These are phyloP conservation scores for Nannochloropsis gaditana DNA, from an alignment of 108 stramenopile species.

Conservation along the genomic window DNA sequence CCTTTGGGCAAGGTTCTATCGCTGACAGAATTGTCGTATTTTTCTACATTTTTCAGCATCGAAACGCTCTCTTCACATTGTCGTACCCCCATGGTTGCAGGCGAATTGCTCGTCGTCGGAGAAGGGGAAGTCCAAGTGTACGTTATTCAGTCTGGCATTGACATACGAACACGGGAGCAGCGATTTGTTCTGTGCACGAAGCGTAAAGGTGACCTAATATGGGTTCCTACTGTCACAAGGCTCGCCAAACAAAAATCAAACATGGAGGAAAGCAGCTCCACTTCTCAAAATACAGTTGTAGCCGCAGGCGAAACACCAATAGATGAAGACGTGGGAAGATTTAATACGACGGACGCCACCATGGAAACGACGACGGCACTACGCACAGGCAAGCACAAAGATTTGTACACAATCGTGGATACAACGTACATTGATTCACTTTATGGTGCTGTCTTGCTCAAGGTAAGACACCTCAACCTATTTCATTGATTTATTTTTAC, in stretches of 20 bases:
- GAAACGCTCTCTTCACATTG: conserved; percentile 2
- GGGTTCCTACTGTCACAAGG: background rate
- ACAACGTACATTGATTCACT: background rate
- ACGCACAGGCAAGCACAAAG: background rate
- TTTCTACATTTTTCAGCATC: conserved; percentile 1
- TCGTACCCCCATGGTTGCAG: background rate
- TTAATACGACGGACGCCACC: background rate
- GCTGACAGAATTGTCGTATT: background rate
- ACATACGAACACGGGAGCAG: background rate
- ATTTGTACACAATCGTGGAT: background rate
- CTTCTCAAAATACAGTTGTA: background rate
- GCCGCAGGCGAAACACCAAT: background rate
- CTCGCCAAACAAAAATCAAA: conserved; percentile 2
- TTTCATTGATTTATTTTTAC: background rate
- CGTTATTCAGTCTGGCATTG: background rate
- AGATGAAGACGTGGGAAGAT: background rate
- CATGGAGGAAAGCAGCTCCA: background rate
- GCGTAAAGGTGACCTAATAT: conserved; percentile 4
- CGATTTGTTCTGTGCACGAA: background rate
- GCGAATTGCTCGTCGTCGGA: background rate
- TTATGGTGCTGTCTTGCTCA: background rate
- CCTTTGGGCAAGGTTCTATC: conserved; percentile 14
- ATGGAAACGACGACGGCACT: background rate
- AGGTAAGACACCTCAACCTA: background rate
- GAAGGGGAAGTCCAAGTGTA: conserved; percentile 15